phyloP scores from a whole-genome alignment of 1,139 yeast genomes.

The Saccharomyces hybrid region DNA sequence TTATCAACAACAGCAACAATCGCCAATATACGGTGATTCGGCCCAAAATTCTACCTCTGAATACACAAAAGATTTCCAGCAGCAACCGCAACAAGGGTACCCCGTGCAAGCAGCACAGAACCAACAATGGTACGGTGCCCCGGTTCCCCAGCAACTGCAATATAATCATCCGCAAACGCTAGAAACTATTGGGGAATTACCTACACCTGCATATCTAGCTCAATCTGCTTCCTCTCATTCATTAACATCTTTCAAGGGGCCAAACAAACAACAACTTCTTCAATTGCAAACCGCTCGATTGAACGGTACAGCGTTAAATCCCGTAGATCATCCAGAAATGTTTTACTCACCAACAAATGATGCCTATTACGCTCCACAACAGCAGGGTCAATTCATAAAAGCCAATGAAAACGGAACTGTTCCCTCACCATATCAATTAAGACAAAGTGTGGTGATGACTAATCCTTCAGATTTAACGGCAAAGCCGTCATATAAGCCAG shows the following conservation, averaged over 20 bases:
- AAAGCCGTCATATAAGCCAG: conserved; percentile 54
- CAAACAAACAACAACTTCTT: conserved; percentile 12
- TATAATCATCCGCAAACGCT: conserved; percentile 17
- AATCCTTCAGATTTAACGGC: conserved; percentile 58
- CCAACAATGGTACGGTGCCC: conserved; percentile 8
- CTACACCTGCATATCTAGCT: conserved; percentile 25
- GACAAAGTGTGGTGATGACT: conserved; percentile 64
- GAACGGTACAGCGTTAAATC: conserved; percentile 25
- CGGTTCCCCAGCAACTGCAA: conserved; percentile 13
- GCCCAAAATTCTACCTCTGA: neutral
- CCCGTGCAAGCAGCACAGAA: conserved; percentile 10
- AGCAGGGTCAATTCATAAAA: conserved; percentile 10
- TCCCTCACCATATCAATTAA: conserved; percentile 37
- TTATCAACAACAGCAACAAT: conserved; percentile 16
- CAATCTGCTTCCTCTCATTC: conserved; percentile 24
- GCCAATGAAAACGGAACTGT: neutral
- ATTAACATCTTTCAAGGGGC: conserved; percentile 24
- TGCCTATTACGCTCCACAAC: neutral
- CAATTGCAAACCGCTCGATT: conserved; percentile 17
- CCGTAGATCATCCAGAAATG: conserved; percentile 30
- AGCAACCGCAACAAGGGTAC: conserved; percentile 5
- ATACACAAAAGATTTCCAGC: neutral
- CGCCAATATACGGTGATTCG: conserved; percentile 6
- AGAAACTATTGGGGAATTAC: conserved; percentile 26
- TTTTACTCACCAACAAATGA: conserved; percentile 13